phyloP scores from a whole-genome alignment of 768 basidiomycete genomes.

The Rhizopogon roseolus region DNA sequence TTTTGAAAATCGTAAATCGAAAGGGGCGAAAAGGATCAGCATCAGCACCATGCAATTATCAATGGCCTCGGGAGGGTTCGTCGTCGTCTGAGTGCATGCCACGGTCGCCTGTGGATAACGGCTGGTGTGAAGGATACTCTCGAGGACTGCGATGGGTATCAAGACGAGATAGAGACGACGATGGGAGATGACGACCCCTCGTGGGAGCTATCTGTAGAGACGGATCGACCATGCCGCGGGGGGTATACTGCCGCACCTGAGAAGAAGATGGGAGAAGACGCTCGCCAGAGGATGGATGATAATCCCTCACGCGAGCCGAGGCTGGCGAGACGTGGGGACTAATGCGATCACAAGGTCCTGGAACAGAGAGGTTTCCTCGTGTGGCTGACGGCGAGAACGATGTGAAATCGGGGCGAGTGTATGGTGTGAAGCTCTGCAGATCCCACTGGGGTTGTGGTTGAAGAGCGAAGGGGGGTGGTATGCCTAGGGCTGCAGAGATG shows the following conservation, averaged over 20 bases:
- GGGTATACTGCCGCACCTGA: slow-evolving; percentile 7
- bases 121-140: slow-evolving; percentile 7
- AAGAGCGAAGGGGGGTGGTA: slow-evolving; percentile 58
- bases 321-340: slow-evolving; percentile 7
- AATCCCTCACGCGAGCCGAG: slow-evolving; percentile 7
- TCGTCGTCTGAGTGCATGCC: slow-evolving; percentile 16
- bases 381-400: slow-evolving; percentile 28
- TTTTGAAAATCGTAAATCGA: slow-evolving; percentile 14
- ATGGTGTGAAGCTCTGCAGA: slow-evolving; percentile 32
- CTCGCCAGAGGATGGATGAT: slow-evolving; percentile 12
- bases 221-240: slow-evolving; percentile 6
- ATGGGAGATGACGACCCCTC: not conserved
- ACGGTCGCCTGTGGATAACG: slow-evolving; percentile 10
- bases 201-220: no score
- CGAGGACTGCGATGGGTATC: slow-evolving; percentile 18
- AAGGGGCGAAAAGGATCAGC: not conserved
- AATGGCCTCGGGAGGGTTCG: slow-evolving; percentile 7
- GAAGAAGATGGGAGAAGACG: not conserved
- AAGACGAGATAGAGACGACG: slow-evolving; percentile 1
- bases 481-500: slow-evolving; percentile 9
- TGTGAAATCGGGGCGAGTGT: slow-evolving; percentile 32
- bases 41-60: slow-evolving; percentile 7
- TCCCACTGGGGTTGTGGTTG: slow-evolving; percentile 70
- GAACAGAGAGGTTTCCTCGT: slow-evolving; percentile 16
- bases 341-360: slow-evolving; percentile 12